Evolutionary conservation across 2,329 filamentous ascomycete genomes (phyloP).

Genomic region (Pseudogymnoascus sp.): DNA sequence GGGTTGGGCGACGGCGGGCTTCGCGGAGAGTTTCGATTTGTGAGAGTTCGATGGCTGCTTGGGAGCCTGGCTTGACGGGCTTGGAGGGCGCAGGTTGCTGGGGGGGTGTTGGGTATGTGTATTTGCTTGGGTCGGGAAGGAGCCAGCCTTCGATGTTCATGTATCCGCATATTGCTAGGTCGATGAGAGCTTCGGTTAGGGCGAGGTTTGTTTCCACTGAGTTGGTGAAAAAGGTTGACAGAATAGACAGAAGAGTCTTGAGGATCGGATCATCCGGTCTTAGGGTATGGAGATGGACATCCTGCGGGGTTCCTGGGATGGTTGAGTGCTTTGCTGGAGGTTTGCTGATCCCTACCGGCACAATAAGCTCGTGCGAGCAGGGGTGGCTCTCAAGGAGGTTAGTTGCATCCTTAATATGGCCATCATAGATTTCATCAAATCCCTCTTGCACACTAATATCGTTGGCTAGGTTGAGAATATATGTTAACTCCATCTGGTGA

Average conservation of each 20-base stretch:
- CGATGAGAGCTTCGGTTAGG: conserved; percentile 75
- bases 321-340: conserved; percentile 50
- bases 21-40: conserved; percentile 43
- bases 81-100: conserved; percentile 27
- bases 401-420: conserved; percentile 65
- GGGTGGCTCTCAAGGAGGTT: conserved; percentile 64
- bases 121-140: conserved; percentile 62
- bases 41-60: conserved; percentile 37
- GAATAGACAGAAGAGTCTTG: conserved; percentile 60
- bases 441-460: conserved; percentile 62
- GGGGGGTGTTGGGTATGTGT: conserved; percentile 39
- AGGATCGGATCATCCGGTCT: conserved; percentile 57
- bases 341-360: conserved; percentile 54
- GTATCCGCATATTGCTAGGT: conserved; percentile 76
- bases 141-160: conserved; percentile 90
- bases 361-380: conserved; percentile 64
- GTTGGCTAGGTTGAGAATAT: conserved; percentile 62
- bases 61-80: conserved; percentile 34
- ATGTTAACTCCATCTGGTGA: conserved; percentile 68
- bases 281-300: conserved; percentile 55
- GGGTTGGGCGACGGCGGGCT: conserved; percentile 49
- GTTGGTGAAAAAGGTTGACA: conserved; percentile 82
- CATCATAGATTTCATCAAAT: conserved; percentile 67
- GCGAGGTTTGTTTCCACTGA: conserved; percentile 86
- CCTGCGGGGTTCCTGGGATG: conserved; percentile 55